These are phyloP conservation scores for Harringtonia lauricola DNA, from an alignment of 2,329 filamentous ascomycete species.

Conservation along the genomic window DNA sequence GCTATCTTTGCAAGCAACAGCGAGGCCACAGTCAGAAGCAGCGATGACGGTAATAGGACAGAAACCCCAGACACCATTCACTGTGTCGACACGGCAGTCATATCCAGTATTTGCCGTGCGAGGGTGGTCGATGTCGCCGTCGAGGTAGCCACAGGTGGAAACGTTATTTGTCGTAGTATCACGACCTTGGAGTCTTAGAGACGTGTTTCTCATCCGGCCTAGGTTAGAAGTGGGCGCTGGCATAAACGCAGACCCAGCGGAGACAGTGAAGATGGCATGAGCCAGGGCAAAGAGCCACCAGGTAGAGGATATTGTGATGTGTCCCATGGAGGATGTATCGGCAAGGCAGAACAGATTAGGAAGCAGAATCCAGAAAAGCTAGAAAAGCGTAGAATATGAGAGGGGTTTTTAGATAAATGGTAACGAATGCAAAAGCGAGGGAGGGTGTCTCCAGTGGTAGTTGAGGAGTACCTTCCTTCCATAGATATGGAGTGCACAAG, in stretches of 20 bases:
- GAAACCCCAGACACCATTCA: slow-evolving; percentile 26
- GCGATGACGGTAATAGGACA: slow-evolving; percentile 23
- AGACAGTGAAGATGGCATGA: neutral
- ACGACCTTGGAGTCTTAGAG: neutral
- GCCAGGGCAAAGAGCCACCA: neutral
- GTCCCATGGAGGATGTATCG: neutral
- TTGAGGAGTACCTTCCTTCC: no score
- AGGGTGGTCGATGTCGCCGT: slow-evolving; percentile 18
- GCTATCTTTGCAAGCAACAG: slow-evolving; percentile 23
- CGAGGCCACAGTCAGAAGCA: slow-evolving; percentile 26
- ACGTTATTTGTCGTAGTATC: neutral
- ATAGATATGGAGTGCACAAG: no score
- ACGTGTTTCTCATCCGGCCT: neutral
- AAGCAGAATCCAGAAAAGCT: neutral
- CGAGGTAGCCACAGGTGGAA: slow-evolving; percentile 19
- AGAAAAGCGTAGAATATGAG: no score
- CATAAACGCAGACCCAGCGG: neutral
- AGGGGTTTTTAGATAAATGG: no score
- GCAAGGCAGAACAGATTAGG: neutral
- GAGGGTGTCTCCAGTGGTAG: no score
- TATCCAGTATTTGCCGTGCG: slow-evolving; percentile 22
- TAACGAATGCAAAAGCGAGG: no score
- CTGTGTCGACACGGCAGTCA: slow-evolving; percentile 24
- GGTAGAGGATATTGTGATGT: neutral
- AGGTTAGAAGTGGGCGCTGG: neutral